A percentile compares a stretch with the other conserved stretches of the same genome.
phyloP scores from a whole-genome alignment of 78 protist species.

The Emiliania huxleyi region DNA sequence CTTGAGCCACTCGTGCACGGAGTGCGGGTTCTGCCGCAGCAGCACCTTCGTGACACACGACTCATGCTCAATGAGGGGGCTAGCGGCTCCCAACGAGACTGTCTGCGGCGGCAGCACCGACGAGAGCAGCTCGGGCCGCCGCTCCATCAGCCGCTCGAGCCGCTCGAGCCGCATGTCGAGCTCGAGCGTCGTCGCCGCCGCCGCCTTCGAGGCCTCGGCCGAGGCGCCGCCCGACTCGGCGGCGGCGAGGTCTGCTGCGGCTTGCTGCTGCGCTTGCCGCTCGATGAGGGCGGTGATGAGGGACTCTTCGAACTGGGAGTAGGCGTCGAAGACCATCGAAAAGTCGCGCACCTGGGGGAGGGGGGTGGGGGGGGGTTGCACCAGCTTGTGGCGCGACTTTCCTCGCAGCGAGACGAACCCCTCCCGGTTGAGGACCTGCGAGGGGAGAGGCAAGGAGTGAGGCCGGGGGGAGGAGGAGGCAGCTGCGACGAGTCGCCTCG shows the following conservation, averaged over 20 bases:
- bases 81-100: too few species aligned
- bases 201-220: not conserved
- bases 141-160: slow-evolving; percentile 72
- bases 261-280: slow-evolving; percentile 5
- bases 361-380: too few species aligned
- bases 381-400: slow-evolving; percentile 80
- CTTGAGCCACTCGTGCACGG: slow-evolving; percentile 95
- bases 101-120: too few species aligned
- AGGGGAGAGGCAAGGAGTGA: too few species aligned
- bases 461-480: too few species aligned
- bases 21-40: slow-evolving; percentile 92
- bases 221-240: slow-evolving; percentile 1
- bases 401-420: slow-evolving; percentile 75
- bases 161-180: slow-evolving; percentile 62
- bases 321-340: slow-evolving; percentile 90
- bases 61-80: too few species aligned
- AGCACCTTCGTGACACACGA: not conserved
- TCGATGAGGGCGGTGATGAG: slow-evolving; percentile 67
- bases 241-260: not conserved
- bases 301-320: slow-evolving; percentile 87
- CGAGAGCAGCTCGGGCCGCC: slow-evolving; percentile 80
- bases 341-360: slow-evolving; percentile 71
- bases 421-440: slow-evolving; percentile 67
- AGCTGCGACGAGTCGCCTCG: too few species aligned
- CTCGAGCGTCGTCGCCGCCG: slow-evolving; percentile 46